Base-by-base conservation (phyloP, 2,329 filamentous ascomycete genomes). In the Aspergillus tamarii region DNA sequence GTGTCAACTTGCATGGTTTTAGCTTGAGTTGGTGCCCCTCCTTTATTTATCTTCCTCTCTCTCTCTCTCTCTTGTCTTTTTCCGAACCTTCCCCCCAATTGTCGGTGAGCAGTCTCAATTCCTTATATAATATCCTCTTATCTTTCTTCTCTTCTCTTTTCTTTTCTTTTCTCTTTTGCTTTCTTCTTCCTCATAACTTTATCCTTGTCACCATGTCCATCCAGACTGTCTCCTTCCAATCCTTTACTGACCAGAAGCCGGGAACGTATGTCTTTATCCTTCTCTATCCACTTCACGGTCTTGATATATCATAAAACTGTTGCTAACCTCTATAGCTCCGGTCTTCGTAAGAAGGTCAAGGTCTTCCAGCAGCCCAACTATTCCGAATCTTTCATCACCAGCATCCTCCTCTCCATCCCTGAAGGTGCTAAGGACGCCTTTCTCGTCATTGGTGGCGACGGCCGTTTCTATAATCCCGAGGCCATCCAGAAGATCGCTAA, bases 271-370 rank as follows among this genome's bases (percentile, higher is more conserved):
- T 54, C 48, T 53, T 21, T 48, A 57, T 54, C 34, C 46, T 26
- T 23, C 43, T 58, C 41, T 53, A 71, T 70, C 68, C 66, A 66
- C 66, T 59, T 26, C 30, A 56, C 66, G 32, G 16, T 34, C 9
- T 32, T 19, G 19, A 21, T 52, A 6, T 14, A 41, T 58, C 39
- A 43, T 30, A 23, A 19, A 39, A 12, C 23, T 26, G 36, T 55
- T 23, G 8, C 36, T 52, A n/a, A 43, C 19, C 21, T 54, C 54
- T 66, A 62, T 75, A 98, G 94, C 72, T 99, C 95, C 71, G 95
- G 95, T 81, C 93, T 99, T 80, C 93, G 95, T 69, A 99, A 99
- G 84, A 98, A 96, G 88, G 95, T 98, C 83, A 93, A 92, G 76
- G 92, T 97, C 78, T 99, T 99, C 86, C 93, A 99, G 81, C 86